Base-by-base conservation (phyloP, 2,329 filamentous ascomycete genomes). In the Alternaria triticimaculans region DNA sequence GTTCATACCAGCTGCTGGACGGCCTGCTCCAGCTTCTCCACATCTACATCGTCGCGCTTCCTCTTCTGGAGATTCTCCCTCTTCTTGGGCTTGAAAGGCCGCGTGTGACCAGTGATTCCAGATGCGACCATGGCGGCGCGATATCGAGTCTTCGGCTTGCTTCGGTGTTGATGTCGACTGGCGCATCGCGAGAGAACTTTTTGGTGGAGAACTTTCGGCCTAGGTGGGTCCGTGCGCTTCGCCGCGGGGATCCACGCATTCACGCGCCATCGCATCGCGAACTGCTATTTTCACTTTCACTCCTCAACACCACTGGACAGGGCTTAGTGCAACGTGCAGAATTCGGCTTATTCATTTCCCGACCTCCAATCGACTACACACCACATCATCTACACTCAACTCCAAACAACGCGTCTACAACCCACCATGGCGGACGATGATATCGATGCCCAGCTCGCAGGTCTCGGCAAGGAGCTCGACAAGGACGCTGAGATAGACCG, bases 401-500 rank as follows among this genome's bases (percentile, higher is more conserved):
- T n/a, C 18, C 28, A 56, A 66, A 26, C 46, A 45, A 30, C 51
- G 10, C 58, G 30, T 23, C 46, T 15, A 50, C 26, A 48, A 49
- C 2, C 23, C 58, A 66, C 70, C 64, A 87, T 86, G 84, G 82
- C 82, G 67, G 87, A 90, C 60, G 76, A 79, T 59, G 76, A 79
- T 48, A 67, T 76, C 18, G 87, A 97, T 67, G 91, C 94, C 76
- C 89, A 89, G 65, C 89, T 97, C 45, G 93, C 95, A 75, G 87
- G 89, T 33, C 94, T 97, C 78, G 90, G 91, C 58, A 96, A 95
- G 74, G 95, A 97, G 78, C 96, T 95, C 76, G 91, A 92, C 77
- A 98, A 97, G 92, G 96, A 98, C 87, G 90, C 92, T 63, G 95
- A 98, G 80, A 98, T 98, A 74, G 93, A 97, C 77, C 92, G 95